Percentiles rank a stretch among this genome's conserved stretches.
phyloP scores from a whole-genome alignment of 768 basidiomycete genomes.

The Mycena vulgaris region DNA sequence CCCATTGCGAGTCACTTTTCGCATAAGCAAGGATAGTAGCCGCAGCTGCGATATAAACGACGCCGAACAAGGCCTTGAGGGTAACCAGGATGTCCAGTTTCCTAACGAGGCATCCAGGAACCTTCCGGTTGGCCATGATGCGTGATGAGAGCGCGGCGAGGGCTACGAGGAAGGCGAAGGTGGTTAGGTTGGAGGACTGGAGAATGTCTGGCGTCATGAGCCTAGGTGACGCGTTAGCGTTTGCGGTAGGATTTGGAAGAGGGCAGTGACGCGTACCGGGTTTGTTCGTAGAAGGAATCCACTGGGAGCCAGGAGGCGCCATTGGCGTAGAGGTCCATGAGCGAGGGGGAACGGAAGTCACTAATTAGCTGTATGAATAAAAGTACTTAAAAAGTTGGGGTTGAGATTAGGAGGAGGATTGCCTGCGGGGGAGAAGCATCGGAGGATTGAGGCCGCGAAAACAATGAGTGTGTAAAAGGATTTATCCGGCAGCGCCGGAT shows the following conservation, averaged over 20 bases:
- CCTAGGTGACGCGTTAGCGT: slow-evolving; percentile 37
- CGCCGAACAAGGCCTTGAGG: slow-evolving; percentile 2
- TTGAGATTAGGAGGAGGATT: too few relatives aligned
- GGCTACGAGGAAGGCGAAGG: slow-evolving; percentile 1
- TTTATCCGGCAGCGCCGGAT: too few relatives aligned
- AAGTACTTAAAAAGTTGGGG: too few relatives aligned
- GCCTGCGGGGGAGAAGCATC: too few relatives aligned
- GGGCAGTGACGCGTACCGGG: not conserved
- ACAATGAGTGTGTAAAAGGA: too few relatives aligned
- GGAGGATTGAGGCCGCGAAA: too few relatives aligned
- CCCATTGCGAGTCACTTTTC: not conserved
- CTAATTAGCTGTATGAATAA: too few relatives aligned
- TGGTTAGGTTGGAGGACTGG: not conserved
- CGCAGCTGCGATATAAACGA: not conserved
- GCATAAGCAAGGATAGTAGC: not conserved
- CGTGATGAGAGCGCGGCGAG: not conserved
- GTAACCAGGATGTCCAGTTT: slow-evolving; percentile 13
- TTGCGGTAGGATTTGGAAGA: too few relatives aligned
- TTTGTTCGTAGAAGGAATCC: not conserved
- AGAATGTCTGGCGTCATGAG: slow-evolving; percentile 46
- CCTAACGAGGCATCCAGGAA: slow-evolving; percentile 3
- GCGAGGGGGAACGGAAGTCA: not conserved
- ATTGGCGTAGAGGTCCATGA: slow-evolving; percentile 1
- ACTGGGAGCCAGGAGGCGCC: not conserved
- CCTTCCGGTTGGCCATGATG: slow-evolving; percentile 1